These are phyloP conservation scores for Helotiales sp. DNA, from an alignment of 2,329 filamentous ascomycete genomes.

Conservation along the genomic window DNA sequence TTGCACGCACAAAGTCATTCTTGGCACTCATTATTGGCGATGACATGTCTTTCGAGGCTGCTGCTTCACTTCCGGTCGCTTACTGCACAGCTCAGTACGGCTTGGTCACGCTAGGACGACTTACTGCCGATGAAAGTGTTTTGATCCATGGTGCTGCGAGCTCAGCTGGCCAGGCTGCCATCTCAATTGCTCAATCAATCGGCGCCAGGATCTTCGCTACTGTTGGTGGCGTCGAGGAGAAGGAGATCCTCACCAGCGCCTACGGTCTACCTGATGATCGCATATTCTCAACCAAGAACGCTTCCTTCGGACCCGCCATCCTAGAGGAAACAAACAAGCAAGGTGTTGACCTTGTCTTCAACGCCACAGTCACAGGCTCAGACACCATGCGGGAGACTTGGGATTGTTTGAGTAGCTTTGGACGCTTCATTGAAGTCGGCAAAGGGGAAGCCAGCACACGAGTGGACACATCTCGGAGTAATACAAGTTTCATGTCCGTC, in stretches of 20 bases:
- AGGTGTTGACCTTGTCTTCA: constrained; percentile 36
- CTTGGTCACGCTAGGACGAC: constrained; percentile 27
- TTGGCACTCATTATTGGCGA: constrained; percentile 23
- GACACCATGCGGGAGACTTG: constrained; percentile 33
- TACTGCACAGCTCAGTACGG: constrained; percentile 32
- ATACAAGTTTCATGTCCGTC: constrained; percentile 43
- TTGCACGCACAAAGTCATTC: constrained; percentile 23
- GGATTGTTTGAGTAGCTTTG: constrained; percentile 38
- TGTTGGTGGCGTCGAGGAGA: constrained; percentile 22
- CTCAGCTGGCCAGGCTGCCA: constrained; percentile 37
- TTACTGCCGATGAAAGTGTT: constrained; percentile 31
- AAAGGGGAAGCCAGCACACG: constrained; percentile 32
- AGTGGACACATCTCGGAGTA: constrained; percentile 37
- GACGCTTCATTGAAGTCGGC: constrained; percentile 41
- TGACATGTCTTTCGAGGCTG: constrained; percentile 25
- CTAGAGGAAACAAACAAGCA: constrained; percentile 19
- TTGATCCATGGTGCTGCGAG: constrained; percentile 39
- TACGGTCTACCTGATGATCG: constrained; percentile 23
- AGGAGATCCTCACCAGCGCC: constrained; percentile 24
- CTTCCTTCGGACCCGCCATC: constrained; percentile 30
- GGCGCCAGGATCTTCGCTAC: constrained; percentile 33
- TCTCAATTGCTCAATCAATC: constrained; percentile 32
- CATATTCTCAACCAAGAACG: constrained; percentile 19
- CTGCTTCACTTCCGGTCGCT: constrained; percentile 28
- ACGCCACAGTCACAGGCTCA: constrained; percentile 25